Percentiles rank a stretch among this genome's conserved stretches.
phyloP scores from a whole-genome alignment of 2,329 filamentous ascomycete genomes.

The Clonostachys rhizophaga region DNA sequence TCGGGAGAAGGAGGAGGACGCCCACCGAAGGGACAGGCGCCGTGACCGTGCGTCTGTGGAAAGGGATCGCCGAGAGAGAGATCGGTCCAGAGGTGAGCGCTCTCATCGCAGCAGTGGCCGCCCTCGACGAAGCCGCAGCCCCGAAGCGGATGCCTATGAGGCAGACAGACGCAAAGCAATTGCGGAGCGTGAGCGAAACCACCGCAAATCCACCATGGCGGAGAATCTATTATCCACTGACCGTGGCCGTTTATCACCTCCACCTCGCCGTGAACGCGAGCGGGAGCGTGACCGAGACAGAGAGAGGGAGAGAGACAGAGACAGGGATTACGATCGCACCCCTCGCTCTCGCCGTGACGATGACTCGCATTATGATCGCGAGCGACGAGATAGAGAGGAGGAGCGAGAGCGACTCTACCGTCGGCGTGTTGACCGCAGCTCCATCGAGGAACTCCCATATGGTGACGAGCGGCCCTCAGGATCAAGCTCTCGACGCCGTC shows the following conservation, averaged over 20 bases:
- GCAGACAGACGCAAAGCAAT: slow-evolving; percentile 91
- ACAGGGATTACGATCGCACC: slow-evolving; percentile 43
- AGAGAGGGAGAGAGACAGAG: slow-evolving; percentile 29
- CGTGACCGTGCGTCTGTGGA: slow-evolving; percentile 51
- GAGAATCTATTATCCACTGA: slow-evolving; percentile 53
- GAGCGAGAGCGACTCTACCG: slow-evolving; percentile 87
- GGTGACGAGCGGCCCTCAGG: slow-evolving; percentile 65
- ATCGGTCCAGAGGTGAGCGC: slow-evolving; percentile 54
- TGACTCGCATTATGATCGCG: slow-evolving; percentile 73
- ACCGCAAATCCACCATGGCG: slow-evolving; percentile 74
- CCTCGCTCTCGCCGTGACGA: slow-evolving; percentile 55
- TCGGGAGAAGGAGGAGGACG: slow-evolving; percentile 85
- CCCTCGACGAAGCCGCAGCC: slow-evolving; percentile 71
- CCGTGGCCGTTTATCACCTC: slow-evolving; percentile 37
- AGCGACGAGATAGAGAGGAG: slow-evolving; percentile 82
- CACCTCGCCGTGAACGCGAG: slow-evolving; percentile 35
- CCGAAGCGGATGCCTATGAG: slow-evolving; percentile 92
- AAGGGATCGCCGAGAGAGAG: slow-evolving; percentile 59
- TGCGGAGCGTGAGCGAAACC: slow-evolving; percentile 89
- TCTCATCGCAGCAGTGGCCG: slow-evolving; percentile 55
- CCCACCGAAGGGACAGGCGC: slow-evolving; percentile 61
- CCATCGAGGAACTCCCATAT: slow-evolving; percentile 86
- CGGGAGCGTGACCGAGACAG: slow-evolving; percentile 35
- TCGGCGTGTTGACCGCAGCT: slow-evolving; percentile 70
- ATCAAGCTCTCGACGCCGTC: slow-evolving; percentile 60